Evolutionary conservation across 2,329 filamentous ascomycete species (phyloP).

Genomic region (Eutypa lata): DNA sequence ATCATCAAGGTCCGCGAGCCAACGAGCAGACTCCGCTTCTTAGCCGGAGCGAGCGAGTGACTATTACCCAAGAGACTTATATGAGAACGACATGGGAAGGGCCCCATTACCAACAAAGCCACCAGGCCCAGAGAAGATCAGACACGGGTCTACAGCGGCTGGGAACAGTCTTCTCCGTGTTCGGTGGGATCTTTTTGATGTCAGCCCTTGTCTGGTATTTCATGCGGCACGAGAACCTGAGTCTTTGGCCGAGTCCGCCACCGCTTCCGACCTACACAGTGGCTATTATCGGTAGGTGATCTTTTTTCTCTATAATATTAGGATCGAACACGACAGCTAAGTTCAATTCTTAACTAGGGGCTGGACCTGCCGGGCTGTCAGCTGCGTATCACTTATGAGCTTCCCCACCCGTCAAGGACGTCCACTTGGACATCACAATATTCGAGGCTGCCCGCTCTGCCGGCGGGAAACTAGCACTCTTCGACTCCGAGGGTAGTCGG

Average conservation of each 20-base stretch:
- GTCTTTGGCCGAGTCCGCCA: background rate
- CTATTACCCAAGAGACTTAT: background rate
- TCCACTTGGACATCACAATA: constrained; percentile 18
- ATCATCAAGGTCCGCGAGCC: too few species aligned
- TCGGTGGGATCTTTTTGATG: background rate
- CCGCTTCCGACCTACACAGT: constrained; percentile 12
- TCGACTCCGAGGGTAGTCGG: constrained; percentile 8
- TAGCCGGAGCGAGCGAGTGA: background rate
- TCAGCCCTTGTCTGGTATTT: background rate
- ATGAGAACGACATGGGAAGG: background rate
- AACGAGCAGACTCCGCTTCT: background rate
- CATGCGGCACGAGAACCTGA: background rate
- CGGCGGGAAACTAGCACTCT: constrained; percentile 19
- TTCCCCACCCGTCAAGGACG: constrained; percentile 1
- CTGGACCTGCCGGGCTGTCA: constrained; percentile 23
- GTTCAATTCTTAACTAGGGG: constrained; percentile 15
- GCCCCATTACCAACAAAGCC: background rate
- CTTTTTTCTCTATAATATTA: background rate
- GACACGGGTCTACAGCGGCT: background rate
- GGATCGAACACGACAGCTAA: constrained; percentile 3
- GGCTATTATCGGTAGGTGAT: constrained; percentile 21
- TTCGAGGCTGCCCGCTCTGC: constrained; percentile 18
- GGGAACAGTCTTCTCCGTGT: background rate
- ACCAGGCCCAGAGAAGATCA: background rate
- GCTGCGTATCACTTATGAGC: constrained; percentile 18